phyloP scores from a whole-genome alignment of 2,329 filamentous ascomycete genomes.

The Graphium sp. region DNA sequence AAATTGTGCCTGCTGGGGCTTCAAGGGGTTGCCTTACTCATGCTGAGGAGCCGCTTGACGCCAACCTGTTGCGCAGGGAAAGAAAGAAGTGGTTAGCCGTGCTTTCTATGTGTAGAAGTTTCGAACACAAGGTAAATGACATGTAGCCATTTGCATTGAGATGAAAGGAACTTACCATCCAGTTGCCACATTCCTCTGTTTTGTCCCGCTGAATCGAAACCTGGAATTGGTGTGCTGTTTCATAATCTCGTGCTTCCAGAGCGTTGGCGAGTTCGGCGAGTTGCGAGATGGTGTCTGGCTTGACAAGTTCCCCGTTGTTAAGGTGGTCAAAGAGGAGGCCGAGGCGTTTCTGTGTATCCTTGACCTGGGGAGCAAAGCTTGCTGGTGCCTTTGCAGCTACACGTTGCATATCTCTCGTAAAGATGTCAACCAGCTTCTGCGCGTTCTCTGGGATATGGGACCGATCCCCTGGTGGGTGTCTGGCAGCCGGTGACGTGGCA shows the following conservation, averaged over 20 bases:
- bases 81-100: not conserved
- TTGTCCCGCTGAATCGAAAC: constrained; percentile 61
- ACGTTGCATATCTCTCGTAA: constrained; percentile 72
- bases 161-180: constrained; percentile 51
- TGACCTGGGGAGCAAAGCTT: constrained; percentile 77
- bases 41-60: constrained; percentile 60
- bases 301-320: constrained; percentile 85
- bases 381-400: constrained; percentile 73
- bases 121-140: not conserved
- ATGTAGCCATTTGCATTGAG: too few relatives aligned
- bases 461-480: constrained; percentile 71
- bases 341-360: constrained; percentile 84
- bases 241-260: constrained; percentile 53
- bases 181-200: constrained; percentile 66
- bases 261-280: constrained; percentile 48
- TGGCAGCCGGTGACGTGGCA: constrained; percentile 34
- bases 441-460: constrained; percentile 71
- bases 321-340: constrained; percentile 92
- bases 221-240: constrained; percentile 49
- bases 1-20: too few relatives aligned
- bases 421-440: constrained; percentile 63
- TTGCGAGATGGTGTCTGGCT: constrained; percentile 57
- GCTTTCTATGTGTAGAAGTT: too few relatives aligned
- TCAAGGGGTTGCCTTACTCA: too few relatives aligned
- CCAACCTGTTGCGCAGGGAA: constrained; percentile 48